Evolutionary conservation across 1,284 basidiomycete genomes (phyloP), one percentile per base, ranked within the genome.

Genomic region (Clitocybe nebularis): DNA sequence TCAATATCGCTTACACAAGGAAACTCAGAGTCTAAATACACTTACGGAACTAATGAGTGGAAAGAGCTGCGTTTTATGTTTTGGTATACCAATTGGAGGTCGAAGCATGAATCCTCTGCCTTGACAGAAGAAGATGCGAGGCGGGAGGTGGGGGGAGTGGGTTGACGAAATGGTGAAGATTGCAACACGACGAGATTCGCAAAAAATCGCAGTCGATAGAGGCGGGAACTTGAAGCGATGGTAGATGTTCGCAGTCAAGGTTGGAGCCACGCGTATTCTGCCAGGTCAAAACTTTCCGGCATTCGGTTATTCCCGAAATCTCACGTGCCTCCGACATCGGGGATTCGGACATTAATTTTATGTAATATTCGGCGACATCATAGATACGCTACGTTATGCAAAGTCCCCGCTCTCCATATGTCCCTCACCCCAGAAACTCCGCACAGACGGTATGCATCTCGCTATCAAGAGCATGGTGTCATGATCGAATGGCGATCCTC

Each of bases 51-150:
- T 73, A 67, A 67, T 68, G 50, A 67, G 67, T 58, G 72, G 75
- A 60, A 73, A 66, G 61, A 73, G 75, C 54, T 69, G 67, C 69
- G 69, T 77, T 70, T 77, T 79, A 66, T 78, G 71, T 69, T 76
- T 75, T 63, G 72, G 66, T 69, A 75, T 79, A 76, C 66, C 71
- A 69, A 79, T 77, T 75, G 79, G 81, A 79, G 82, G 83, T 77
- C 83, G 84, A 86, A 85, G 84, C 85, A 89, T 89, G 84, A 86
- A 89, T 84, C 81, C 75, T 79, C 81, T 85, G 79, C 71, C 71
- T 65, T 60, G 69, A 80, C 82, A 85, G 84, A 85, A 83, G 79
- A 32, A 17, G 19, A 79, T 66, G 54, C 50, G 39, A 44, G 41
- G 40, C 34, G 58, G 52, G 60, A 60, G 51, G 49, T 61, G 60